Evolutionary conservation across 192 early-diverging fungal species (phyloP).

Genomic region (Coemansia reversa): DNA sequence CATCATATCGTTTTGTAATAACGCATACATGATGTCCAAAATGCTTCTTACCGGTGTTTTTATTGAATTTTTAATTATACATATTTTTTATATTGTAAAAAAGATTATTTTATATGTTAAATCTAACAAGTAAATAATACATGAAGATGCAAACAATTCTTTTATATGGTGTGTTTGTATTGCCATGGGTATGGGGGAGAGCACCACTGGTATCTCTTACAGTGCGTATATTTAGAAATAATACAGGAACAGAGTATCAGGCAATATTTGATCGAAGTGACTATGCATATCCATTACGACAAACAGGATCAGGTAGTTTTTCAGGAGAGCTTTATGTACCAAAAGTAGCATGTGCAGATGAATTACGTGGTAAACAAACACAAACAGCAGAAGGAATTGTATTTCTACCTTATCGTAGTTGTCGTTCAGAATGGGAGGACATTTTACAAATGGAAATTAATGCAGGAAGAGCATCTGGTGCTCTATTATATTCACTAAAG

Average conservation of each 20-base stretch:
- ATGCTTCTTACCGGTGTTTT: too few relatives aligned
- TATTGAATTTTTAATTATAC: too few relatives aligned
- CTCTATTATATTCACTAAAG: constrained; percentile 43
- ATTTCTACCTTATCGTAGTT: constrained; percentile 40
- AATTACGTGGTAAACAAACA: constrained; percentile 7
- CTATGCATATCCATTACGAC: constrained; percentile 41
- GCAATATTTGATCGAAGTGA: constrained; percentile 49
- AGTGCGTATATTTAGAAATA: constrained; percentile 29
- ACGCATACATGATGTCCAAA: too few relatives aligned
- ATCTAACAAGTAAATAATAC: not conserved
- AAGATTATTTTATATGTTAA: not conserved
- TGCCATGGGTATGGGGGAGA: constrained; percentile 2
- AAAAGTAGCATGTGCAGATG: constrained; percentile 28
- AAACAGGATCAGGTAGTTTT: constrained; percentile 34
- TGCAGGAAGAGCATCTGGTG: constrained; percentile 23
- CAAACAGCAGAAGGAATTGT: constrained; percentile 34
- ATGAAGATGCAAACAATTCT: not conserved
- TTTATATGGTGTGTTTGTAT: not conserved
- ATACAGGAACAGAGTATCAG: constrained; percentile 18
- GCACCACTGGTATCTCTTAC: constrained; percentile 43
- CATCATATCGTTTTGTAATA: too few relatives aligned
- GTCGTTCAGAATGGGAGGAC: constrained; percentile 31
- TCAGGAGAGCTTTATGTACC: constrained; percentile 49
- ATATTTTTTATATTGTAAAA: too few relatives aligned
- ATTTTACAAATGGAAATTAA: constrained; percentile 27